Percentiles rank a stretch among this genome's conserved stretches.
Evolutionary conservation across 306 rosid genomes (phyloP).

Genomic region (Quercus ilex): DNA sequence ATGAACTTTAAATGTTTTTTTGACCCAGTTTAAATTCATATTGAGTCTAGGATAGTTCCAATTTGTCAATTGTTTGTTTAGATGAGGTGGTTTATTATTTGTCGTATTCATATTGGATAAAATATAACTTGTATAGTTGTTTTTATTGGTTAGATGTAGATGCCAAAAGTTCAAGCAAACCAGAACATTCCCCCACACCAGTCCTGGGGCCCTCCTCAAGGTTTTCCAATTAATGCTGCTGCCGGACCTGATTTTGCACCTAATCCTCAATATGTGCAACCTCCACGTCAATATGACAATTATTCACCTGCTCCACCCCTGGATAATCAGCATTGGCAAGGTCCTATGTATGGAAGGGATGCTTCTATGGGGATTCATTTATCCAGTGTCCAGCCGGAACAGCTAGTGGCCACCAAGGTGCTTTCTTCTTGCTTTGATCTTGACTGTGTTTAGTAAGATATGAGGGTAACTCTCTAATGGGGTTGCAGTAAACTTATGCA

Average conservation of each 20-base stretch:
- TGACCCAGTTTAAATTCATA: not conserved
- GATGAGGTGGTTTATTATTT: not conserved
- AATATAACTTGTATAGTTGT: not conserved
- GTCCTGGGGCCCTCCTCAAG: conserved; percentile 58
- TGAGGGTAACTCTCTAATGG: not conserved
- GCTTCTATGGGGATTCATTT: conserved; percentile 31
- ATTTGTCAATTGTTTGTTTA: not conserved
- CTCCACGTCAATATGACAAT: conserved; percentile 44
- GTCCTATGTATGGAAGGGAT: conserved; percentile 40
- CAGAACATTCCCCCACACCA: conserved; percentile 48
- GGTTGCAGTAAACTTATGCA: not conserved
- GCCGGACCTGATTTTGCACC: conserved; percentile 51
- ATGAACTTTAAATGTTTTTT: too few species aligned
- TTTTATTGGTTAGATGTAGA: conserved; percentile 43
- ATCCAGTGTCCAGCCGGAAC: conserved; percentile 29
- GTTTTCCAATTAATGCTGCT: conserved; percentile 34
- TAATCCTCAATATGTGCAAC: conserved; percentile 48
- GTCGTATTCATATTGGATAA: not conserved
- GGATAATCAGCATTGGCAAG: conserved; percentile 38
- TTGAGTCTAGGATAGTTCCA: not conserved
- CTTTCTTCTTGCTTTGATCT: conserved; percentile 5
- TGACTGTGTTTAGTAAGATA: not conserved
- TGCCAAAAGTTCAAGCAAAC: conserved; percentile 38
- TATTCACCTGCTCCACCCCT: conserved; percentile 45
- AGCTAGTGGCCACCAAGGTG: conserved; percentile 44